phyloP scores from a whole-genome alignment of 345 rosid species.

The Turnera subulata region DNA sequence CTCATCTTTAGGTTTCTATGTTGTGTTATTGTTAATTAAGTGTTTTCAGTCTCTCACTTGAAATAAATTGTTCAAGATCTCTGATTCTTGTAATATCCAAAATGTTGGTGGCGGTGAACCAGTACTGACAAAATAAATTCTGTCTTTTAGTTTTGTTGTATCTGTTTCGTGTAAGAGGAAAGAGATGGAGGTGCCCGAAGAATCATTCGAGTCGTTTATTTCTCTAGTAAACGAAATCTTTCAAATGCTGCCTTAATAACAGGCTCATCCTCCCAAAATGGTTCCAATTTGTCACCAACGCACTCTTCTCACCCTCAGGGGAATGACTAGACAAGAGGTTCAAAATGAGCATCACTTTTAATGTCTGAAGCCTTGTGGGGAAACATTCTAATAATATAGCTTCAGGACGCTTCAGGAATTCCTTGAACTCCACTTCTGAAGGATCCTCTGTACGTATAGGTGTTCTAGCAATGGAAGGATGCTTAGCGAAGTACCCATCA shows the following conservation, averaged over 20 bases:
- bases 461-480: neutral
- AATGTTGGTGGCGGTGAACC: too few relatives aligned
- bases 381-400: neutral
- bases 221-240: too few relatives aligned
- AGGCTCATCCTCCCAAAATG: neutral
- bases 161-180: too few relatives aligned
- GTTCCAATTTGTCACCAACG: neutral
- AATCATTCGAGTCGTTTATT: too few relatives aligned
- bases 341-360: neutral
- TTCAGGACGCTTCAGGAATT: neutral
- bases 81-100: too few relatives aligned
- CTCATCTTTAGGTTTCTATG: too few relatives aligned
- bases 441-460: neutral
- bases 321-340: neutral
- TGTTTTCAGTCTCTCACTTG: too few relatives aligned
- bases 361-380: neutral
- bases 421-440: neutral
- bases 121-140: too few relatives aligned
- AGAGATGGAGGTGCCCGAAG: too few relatives aligned
- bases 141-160: too few relatives aligned
- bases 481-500: neutral
- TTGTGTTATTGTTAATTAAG: too few relatives aligned
- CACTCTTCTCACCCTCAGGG: neutral
- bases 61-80: too few relatives aligned
- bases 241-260: neutral